A percentile compares a stretch with the other conserved stretches of the same genome.
Conservation (phyloP, 2,329 filamentous ascomycete genomes). For the Ophiocordyceps camponoti-leonardi region DNA sequence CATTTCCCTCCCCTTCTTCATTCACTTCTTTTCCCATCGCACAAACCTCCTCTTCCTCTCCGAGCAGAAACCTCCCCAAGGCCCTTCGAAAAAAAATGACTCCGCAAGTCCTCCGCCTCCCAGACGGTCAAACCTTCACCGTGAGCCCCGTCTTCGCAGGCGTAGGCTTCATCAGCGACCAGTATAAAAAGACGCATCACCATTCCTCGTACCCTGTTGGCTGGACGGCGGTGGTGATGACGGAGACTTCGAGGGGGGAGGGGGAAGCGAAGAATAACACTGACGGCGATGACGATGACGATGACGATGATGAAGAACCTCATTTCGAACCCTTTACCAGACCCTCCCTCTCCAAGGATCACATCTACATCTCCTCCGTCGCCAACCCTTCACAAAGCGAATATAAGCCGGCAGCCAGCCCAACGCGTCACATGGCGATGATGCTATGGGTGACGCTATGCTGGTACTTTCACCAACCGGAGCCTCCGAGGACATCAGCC, state of each 20-base stretch:
- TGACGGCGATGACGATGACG: constrained; percentile 11
- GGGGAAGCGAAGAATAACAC: constrained; percentile 3
- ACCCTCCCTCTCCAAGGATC: constrained; percentile 65
- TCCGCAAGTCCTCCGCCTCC: constrained; percentile 46
- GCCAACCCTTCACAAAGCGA: constrained; percentile 67
- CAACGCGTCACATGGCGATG: constrained; percentile 82
- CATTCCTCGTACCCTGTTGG: constrained; percentile 58
- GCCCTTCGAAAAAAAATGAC: neutral
- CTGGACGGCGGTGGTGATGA: constrained; percentile 79
- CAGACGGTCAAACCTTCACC: constrained; percentile 72
- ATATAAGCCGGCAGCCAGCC: constrained; percentile 63
- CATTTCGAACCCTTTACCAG: constrained; percentile 32
- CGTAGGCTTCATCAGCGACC: constrained; percentile 71
- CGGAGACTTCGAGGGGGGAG: constrained; percentile 26
- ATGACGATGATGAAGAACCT: constrained; percentile 4
- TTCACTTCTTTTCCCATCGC: neutral
- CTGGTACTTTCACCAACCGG: constrained; percentile 91
- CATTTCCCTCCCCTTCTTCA: neutral
- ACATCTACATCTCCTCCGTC: constrained; percentile 81
- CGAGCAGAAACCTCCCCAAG: neutral
- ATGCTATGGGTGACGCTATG: constrained; percentile 90
- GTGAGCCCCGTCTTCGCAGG: constrained; percentile 84
- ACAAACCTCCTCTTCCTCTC: neutral
- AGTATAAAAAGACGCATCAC: constrained; percentile 44
- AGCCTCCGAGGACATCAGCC: constrained; percentile 13